Evolutionary conservation across 331 rosid species (phyloP), one percentile per base, ranked within the genome.

Genomic region (Dryas integrifolia): DNA sequence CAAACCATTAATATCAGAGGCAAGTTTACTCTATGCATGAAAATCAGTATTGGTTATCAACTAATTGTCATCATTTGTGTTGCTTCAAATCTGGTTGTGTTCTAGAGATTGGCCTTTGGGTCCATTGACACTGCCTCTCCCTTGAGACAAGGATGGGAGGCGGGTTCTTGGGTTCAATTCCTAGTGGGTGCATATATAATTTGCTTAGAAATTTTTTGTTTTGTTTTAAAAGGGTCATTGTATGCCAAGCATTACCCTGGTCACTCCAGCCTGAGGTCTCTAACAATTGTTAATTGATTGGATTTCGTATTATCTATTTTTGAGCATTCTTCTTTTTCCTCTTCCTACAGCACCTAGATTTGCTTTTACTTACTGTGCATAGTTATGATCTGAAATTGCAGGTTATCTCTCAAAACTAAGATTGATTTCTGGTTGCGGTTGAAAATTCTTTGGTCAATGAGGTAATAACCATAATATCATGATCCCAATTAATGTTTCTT

Each of bases 1-100:
- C 67, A 90, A 90, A 80, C 89, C 89, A 16, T 72, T 93, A 62
- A 83, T 93, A 86, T 75, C 75, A 2, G 73, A 93, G 98, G 98
- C 79, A 82, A 82, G 89, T 76, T 79, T 44, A 70, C 72, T 53
- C 51, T n/a, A 5, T 45, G 66, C 47, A n/a, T 46, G 7, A 7
- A 10, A 18, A 13, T 35, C 4, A n/a, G 11, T 57, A 4, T 30
- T 18, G 45, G 4, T 30, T 58, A 2, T 39, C 40, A 40, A 12
- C 18, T 44, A 10, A 57, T 12, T 46, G 43, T 67, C 12, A 13
- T 47, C 11, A 35, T 67, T 11, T 57, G 62, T 57, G 21, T 57
- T 57, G 39, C 40, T 57, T 47, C 45, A 24, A 14, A 35, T 38
- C 21, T 30, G 45, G 9, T 24, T 44, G 3, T 18, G 9, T 56